Evolutionary conservation across 1,284 basidiomycete genomes (phyloP).

Genomic region (Somion occarium): DNA sequence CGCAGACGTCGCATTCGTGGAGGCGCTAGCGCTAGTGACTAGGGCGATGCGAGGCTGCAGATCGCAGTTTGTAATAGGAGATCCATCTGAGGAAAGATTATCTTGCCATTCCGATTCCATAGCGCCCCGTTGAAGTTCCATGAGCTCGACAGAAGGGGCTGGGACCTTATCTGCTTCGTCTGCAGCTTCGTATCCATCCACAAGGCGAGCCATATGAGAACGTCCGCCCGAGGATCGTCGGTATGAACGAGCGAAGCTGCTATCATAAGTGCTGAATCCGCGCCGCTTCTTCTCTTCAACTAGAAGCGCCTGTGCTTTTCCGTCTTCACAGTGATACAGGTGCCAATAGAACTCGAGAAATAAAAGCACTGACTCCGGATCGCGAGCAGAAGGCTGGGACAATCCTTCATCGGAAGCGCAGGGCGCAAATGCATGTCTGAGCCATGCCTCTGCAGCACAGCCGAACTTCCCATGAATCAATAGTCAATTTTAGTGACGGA

Average conservation of each 20-base stretch:
- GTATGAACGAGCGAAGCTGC: neutral
- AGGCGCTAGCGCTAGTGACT: too few species aligned
- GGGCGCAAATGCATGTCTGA: slow-evolving; percentile 15
- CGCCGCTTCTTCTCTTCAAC: slow-evolving; percentile 5
- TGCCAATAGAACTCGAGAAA: slow-evolving; percentile 27
- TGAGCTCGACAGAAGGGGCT: too few species aligned
- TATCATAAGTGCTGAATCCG: neutral
- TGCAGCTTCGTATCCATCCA: neutral
- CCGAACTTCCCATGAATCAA: too few species aligned
- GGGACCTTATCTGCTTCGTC: neutral
- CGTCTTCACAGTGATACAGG: slow-evolving; percentile 4
- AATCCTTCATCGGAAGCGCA: slow-evolving; percentile 2
- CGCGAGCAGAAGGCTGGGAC: neutral
- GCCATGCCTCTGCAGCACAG: slow-evolving; percentile 20
- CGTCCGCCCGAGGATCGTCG: neutral
- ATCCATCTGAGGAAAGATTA: too few species aligned
- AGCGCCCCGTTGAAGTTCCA: too few species aligned
- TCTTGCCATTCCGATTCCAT: too few species aligned
- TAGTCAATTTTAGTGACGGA: too few species aligned
- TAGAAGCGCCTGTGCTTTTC: neutral
- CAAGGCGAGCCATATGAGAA: neutral
- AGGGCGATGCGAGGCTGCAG: too few species aligned
- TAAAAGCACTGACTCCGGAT: slow-evolving; percentile 8
- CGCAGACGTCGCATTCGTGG: too few species aligned
- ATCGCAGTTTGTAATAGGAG: too few species aligned